A percentile compares a stretch with the other conserved stretches of the same genome.
phyloP scores from a whole-genome alignment of 2,329 filamentous ascomycete species.

The Xylariaceae sp. region DNA sequence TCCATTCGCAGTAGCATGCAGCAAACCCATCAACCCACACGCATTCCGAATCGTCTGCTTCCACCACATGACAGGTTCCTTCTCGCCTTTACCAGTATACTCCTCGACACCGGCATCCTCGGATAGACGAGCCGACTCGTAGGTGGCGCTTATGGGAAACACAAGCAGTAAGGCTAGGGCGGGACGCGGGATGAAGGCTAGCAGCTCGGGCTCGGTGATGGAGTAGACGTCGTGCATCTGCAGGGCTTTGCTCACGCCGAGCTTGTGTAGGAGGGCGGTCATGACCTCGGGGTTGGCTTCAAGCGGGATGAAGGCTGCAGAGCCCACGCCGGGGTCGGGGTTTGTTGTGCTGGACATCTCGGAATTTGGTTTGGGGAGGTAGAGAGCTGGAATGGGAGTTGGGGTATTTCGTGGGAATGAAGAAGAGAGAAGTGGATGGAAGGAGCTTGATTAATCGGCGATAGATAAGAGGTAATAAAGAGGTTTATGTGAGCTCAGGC shows the following conservation, averaged over 20 bases:
- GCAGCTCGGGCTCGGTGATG: conserved; percentile 77
- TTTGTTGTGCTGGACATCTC: conserved; percentile 21
- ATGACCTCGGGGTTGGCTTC: conserved; percentile 85
- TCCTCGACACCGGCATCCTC: conserved; percentile 64
- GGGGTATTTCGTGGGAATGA: no score
- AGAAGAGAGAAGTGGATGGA: no score
- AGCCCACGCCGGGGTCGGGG: conserved; percentile 36
- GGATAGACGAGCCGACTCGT: conserved; percentile 69
- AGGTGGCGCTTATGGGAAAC: conserved; percentile 76
- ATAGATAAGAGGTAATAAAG: no score
- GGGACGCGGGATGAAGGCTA: conserved; percentile 83
- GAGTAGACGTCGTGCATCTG: conserved; percentile 89
- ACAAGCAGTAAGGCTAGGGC: conserved; percentile 86
- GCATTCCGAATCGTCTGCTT: conserved; percentile 92
- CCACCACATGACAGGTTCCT: conserved; percentile 86
- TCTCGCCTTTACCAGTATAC: conserved; percentile 64
- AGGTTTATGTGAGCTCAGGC: no score
- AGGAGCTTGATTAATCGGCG: no score
- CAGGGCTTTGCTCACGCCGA: conserved; percentile 75
- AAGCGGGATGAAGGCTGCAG: conserved; percentile 53
- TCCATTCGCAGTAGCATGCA: conserved; percentile 81
- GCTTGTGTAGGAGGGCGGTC: conserved; percentile 73
- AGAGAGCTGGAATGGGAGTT: no score
- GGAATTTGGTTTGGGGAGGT: no score
- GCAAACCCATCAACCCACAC: conserved; percentile 82